Conservation (phyloP, 139 green algal species). For the Limnomonas spitsbergensis region DNA sequence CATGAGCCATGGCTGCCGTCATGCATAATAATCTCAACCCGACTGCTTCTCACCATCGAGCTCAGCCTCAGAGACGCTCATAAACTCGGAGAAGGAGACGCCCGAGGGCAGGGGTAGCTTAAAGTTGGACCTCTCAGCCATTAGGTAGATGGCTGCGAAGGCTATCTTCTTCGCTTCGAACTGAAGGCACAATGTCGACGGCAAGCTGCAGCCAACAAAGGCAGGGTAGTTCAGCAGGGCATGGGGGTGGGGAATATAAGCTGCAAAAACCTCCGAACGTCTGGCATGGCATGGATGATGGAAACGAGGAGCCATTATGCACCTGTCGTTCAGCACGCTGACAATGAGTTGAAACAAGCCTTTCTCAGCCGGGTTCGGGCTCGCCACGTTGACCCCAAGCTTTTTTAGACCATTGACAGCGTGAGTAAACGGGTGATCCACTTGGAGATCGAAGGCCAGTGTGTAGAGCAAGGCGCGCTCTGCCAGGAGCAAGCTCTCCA, state of each 20-base stretch:
- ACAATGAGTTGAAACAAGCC: slow-evolving; percentile 33
- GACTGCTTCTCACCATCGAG: slow-evolving; percentile 11
- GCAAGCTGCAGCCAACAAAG: slow-evolving; percentile 31
- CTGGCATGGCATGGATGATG: not conserved
- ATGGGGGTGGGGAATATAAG: not conserved
- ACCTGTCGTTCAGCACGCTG: slow-evolving; percentile 52
- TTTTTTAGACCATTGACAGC: not conserved
- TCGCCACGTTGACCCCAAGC: not conserved
- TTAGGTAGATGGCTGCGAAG: not conserved
- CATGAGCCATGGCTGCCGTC: no score
- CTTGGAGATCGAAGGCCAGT: slow-evolving; percentile 45
- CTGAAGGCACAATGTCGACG: slow-evolving; percentile 43
- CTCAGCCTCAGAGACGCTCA: not conserved
- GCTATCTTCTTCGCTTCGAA: slow-evolving; percentile 37
- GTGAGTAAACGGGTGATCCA: slow-evolving; percentile 31
- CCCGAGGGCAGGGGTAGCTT: slow-evolving; percentile 5
- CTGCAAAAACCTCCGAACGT: not conserved
- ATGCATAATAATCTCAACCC: no score
- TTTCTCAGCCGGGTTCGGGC: slow-evolving; percentile 13
- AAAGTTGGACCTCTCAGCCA: not conserved
- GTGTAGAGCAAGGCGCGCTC: slow-evolving; percentile 60
- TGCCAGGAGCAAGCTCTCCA: slow-evolving; percentile 48
- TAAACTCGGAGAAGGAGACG: not conserved
- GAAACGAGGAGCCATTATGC: not conserved
- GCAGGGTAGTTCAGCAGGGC: not conserved